These are phyloP conservation scores for Metarhizium rileyi DNA, from an alignment of 2,329 filamentous ascomycete species.

Conservation along the genomic window DNA sequence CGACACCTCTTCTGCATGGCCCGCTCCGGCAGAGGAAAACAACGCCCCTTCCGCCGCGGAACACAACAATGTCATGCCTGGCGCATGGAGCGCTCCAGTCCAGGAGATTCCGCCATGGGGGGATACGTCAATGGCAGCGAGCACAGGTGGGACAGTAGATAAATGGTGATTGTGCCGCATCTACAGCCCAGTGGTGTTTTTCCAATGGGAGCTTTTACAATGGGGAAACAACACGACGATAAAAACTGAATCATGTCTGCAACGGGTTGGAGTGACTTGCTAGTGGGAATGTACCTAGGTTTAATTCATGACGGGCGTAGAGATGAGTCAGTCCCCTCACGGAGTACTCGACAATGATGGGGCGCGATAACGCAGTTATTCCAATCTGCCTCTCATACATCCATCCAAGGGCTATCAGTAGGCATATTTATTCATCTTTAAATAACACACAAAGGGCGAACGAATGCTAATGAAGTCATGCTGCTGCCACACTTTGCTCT, in stretches of 20 bases:
- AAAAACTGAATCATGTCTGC: not conserved
- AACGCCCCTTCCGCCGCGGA: not conserved
- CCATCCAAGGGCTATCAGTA: not conserved
- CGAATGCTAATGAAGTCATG: not conserved
- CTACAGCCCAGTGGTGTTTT: too few species aligned
- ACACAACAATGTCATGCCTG: constrained; percentile 22
- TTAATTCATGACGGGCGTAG: too few species aligned
- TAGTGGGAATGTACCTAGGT: not conserved
- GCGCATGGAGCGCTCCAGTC: constrained; percentile 17
- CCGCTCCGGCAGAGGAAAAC: not conserved
- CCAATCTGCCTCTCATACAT: not conserved
- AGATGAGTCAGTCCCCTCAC: too few species aligned
- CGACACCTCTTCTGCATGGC: not conserved
- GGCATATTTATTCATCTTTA: not conserved
- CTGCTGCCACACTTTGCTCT: not conserved
- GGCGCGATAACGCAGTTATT: not conserved
- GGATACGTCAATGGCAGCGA: constrained; percentile 21
- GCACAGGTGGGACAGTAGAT: constrained; percentile 19
- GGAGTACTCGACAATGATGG: too few species aligned
- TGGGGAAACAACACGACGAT: not conserved
- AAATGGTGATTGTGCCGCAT: not conserved
- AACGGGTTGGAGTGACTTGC: not conserved
- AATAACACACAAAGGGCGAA: not conserved
- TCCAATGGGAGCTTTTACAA: too few species aligned
- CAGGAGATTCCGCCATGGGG: constrained; percentile 17